Percentiles rank a stretch among this genome's conserved stretches.
Conservation (phyloP, 1,284 basidiomycete genomes). For the Microbotryum saponariae region DNA sequence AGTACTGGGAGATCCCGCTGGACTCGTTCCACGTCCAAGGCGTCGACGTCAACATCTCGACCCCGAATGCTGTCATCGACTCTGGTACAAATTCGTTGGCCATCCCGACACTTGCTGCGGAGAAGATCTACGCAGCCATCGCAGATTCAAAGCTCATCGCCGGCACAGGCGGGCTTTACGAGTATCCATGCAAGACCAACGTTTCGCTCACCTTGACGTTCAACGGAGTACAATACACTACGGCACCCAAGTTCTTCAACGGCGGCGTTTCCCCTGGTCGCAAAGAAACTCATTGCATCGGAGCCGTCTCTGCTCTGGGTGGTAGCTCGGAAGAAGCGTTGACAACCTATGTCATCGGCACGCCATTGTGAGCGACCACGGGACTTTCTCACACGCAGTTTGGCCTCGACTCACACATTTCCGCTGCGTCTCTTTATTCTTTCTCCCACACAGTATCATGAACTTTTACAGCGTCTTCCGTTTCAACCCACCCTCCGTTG, state of each 20-base stretch:
- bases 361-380: too few relatives aligned
- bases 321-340: too few relatives aligned
- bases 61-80: not conserved
- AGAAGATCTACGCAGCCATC: not conserved
- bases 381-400: not conserved
- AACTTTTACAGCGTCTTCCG: not conserved
- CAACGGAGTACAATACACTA: not conserved
- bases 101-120: not conserved
- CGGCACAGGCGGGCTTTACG: not conserved
- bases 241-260: not conserved
- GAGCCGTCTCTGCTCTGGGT: not conserved
- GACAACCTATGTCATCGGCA: too few relatives aligned
- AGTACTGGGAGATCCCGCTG: slow-evolving; percentile 2
- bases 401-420: not conserved
- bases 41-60: not conserved
- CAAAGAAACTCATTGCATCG: not conserved
- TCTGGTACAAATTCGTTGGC: not conserved
- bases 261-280: not conserved
- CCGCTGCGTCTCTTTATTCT: not conserved
- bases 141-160: not conserved
- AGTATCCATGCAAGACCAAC: not conserved
- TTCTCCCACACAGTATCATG: too few relatives aligned
- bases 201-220: slow-evolving; percentile 1
- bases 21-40: not conserved
- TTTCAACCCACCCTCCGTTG: not conserved